Evolutionary conservation across 306 rosid species (phyloP).

Genomic region (Begonia peltatifolia): DNA sequence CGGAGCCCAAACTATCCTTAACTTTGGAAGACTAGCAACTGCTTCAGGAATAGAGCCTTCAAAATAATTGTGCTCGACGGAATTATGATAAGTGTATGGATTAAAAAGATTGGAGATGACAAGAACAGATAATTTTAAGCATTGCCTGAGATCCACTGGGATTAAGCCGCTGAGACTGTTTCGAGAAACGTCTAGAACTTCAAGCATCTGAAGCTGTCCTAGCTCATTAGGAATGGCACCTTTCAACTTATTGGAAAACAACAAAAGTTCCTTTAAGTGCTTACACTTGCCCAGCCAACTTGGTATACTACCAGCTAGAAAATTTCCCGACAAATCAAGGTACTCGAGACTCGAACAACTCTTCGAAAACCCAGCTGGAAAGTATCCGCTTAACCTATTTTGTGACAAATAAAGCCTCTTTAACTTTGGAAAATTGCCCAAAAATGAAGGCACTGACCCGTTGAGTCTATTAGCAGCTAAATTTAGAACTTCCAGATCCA

Average conservation of each 20-base stretch:
- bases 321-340: constrained; percentile 23
- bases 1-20: constrained; percentile 55
- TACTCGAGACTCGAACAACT: constrained; percentile 15
- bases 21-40: constrained; percentile 24
- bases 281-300: constrained; percentile 18
- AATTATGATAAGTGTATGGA: neutral
- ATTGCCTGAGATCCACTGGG: constrained; percentile 17
- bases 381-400: constrained; percentile 18
- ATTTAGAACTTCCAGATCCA: constrained; percentile 12
- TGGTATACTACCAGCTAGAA: constrained; percentile 19
- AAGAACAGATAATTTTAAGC: constrained; percentile 16
- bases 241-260: constrained; percentile 15
- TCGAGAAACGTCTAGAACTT: constrained; percentile 24
- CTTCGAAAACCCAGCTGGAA: constrained; percentile 8
- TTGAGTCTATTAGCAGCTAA: constrained; percentile 18
- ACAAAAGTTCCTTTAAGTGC: constrained; percentile 11
- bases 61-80: constrained; percentile 13
- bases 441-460: constrained; percentile 15
- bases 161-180: constrained; percentile 21
- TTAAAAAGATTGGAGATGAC: constrained; percentile 16
- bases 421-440: constrained; percentile 14
- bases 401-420: constrained; percentile 16
- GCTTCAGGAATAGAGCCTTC: constrained; percentile 23
- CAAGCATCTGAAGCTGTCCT: constrained; percentile 16
- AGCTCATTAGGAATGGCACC: constrained; percentile 18